These are phyloP conservation scores for Mortierella sp. DNA, from an alignment of 371 early-diverging fungal species.

Conservation along the genomic window DNA sequence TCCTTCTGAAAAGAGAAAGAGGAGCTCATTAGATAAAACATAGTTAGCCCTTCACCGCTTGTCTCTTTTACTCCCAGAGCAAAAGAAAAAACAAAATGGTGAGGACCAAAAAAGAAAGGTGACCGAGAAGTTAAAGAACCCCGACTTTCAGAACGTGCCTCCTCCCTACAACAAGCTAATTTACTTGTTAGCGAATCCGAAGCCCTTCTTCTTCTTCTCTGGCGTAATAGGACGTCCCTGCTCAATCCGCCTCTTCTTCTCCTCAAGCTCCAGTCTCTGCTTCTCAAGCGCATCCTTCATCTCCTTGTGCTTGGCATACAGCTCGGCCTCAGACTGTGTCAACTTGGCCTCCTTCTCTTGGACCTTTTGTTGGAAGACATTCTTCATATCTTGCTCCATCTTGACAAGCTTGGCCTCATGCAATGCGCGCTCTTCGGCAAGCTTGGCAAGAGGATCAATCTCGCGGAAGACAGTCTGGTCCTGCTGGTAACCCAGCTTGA, in stretches of 20 bases:
- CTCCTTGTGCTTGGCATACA: slow-evolving; percentile 96
- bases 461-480: slow-evolving; percentile 87
- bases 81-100: neutral
- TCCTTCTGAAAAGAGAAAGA: neutral
- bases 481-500: slow-evolving; percentile 83
- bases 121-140: neutral
- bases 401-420: slow-evolving; percentile 97
- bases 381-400: slow-evolving; percentile 98
- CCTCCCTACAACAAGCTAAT: neutral
- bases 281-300: slow-evolving; percentile 97
- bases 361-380: slow-evolving; percentile 98
- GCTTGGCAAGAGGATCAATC: slow-evolving; percentile 89
- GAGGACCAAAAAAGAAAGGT: neutral
- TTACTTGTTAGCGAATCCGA: slow-evolving; percentile 59
- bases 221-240: slow-evolving; percentile 88
- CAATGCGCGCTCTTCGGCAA: slow-evolving; percentile 93
- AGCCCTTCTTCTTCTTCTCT: slow-evolving; percentile 88
- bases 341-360: slow-evolving; percentile 97
- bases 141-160: neutral
- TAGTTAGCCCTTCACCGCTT: neutral
- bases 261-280: slow-evolving; percentile 93
- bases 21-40: neutral
- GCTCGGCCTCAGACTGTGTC: slow-evolving; percentile 96
- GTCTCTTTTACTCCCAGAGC: neutral
- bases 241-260: slow-evolving; percentile 92